These are phyloP conservation scores for Phlebopus sp. DNA, from an alignment of 1,284 basidiomycete genomes.

Conservation along the genomic window DNA sequence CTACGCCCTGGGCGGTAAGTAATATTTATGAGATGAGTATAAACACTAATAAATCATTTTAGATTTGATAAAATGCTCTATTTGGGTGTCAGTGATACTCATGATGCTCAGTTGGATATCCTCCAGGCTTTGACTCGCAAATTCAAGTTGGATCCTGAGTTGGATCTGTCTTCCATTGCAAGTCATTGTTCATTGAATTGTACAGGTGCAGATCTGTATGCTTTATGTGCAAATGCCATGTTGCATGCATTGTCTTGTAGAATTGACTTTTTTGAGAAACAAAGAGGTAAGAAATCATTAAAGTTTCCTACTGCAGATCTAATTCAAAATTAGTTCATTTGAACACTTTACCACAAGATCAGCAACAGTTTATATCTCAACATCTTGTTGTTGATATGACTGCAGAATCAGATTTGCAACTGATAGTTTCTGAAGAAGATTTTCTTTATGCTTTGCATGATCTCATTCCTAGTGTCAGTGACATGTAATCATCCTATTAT, in stretches of 20 bases:
- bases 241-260: slow-evolving; percentile 93
- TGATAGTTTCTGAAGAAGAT: slow-evolving; percentile 72
- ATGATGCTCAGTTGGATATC: slow-evolving; percentile 86
- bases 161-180: slow-evolving; percentile 69
- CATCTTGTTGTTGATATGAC: slow-evolving; percentile 93
- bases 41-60: background rate
- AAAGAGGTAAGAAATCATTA: slow-evolving; percentile 49
- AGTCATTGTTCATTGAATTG: slow-evolving; percentile 88
- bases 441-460: slow-evolving; percentile 76
- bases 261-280: slow-evolving; percentile 75
- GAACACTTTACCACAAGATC: slow-evolving; percentile 41
- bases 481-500: slow-evolving; percentile 92
- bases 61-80: slow-evolving; percentile 99
- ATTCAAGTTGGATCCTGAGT: slow-evolving; percentile 76
- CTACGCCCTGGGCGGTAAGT: slow-evolving; percentile 84
- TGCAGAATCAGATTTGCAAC: slow-evolving; percentile 65
- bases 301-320: background rate
- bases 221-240: slow-evolving; percentile 94
- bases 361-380: slow-evolving; percentile 78
- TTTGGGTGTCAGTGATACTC: slow-evolving; percentile 87
- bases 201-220: slow-evolving; percentile 98
- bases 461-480: slow-evolving; percentile 86
- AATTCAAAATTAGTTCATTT: slow-evolving; percentile 40
- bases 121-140: slow-evolving; percentile 90
- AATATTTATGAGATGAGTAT: background rate